Evolutionary conservation across 495 filamentous ascomycete species (phyloP).

Genomic region (Podospora sp.): DNA sequence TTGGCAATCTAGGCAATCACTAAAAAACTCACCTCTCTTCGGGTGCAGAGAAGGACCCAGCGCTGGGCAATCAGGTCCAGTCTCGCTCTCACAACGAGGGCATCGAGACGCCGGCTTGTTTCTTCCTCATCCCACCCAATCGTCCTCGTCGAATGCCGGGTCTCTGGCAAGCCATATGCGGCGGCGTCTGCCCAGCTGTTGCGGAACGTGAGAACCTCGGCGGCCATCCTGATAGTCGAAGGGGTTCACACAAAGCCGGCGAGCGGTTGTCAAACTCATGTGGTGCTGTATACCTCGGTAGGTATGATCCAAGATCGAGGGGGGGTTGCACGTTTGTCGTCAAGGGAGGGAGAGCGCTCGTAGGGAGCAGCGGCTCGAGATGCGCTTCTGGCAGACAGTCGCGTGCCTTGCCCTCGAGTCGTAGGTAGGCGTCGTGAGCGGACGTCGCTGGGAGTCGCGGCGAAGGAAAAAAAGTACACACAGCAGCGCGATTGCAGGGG

Average conservation of each 20-base stretch:
- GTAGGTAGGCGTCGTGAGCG: background rate
- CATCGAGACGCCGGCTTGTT: slow-evolving; percentile 11
- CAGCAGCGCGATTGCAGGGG: background rate
- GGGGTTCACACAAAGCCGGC: slow-evolving; percentile 39
- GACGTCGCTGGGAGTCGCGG: background rate
- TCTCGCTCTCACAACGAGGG: slow-evolving; percentile 22
- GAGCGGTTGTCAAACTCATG: slow-evolving; percentile 45
- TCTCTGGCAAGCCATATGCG: slow-evolving; percentile 29
- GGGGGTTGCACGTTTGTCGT: background rate
- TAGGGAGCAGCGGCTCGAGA: background rate
- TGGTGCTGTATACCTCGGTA: slow-evolving; percentile 36
- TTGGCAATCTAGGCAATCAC: background rate
- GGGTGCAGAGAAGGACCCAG: slow-evolving; percentile 34
- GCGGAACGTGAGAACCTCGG: slow-evolving; percentile 39
- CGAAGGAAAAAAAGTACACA: background rate
- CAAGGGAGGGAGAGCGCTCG: background rate
- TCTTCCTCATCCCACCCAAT: slow-evolving; percentile 28
- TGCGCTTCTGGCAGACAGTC: slow-evolving; percentile 7
- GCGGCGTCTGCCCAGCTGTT: slow-evolving; percentile 36
- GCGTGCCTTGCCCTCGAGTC: slow-evolving; percentile 4
- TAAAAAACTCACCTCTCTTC: slow-evolving; percentile 30
- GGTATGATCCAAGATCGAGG: slow-evolving; percentile 21
- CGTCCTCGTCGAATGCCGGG: slow-evolving; percentile 23
- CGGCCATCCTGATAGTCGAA: slow-evolving; percentile 49
- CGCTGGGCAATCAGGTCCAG: slow-evolving; percentile 36